Evolutionary conservation across 2,329 filamentous ascomycete species (phyloP).

Genomic region (Triangularia verruculosa): DNA sequence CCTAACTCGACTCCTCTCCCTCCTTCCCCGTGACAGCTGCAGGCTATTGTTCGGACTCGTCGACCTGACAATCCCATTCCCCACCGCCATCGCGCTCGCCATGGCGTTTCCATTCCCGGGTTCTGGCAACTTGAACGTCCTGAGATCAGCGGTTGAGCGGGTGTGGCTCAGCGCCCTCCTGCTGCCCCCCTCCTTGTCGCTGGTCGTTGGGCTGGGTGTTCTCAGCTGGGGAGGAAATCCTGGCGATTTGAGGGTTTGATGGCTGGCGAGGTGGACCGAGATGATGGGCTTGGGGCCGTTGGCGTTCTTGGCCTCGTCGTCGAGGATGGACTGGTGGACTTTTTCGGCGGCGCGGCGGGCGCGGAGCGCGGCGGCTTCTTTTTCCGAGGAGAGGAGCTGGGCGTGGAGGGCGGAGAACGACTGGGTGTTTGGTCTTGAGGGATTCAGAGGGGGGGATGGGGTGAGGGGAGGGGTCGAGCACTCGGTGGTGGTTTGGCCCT

Average conservation of each 20-base stretch:
- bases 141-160: neutral
- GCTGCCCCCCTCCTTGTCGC: neutral
- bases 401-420: neutral
- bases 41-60: neutral
- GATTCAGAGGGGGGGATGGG: neutral
- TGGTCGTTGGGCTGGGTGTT: neutral
- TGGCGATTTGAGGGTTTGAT: neutral
- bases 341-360: neutral
- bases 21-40: neutral
- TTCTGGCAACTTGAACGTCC: neutral
- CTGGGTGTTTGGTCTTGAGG: neutral
- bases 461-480: neutral
- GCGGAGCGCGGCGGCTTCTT: conserved; percentile 5
- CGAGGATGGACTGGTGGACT: conserved; percentile 1
- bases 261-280: neutral
- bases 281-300: neutral
- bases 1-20: neutral
- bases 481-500: too few species aligned
- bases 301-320: neutral
- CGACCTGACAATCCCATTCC: neutral
- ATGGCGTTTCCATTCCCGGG: neutral
- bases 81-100: neutral
- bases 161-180: neutral
- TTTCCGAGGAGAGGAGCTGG: neutral
- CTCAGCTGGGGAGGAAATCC: neutral